A percentile compares a stretch with the other conserved stretches of the same genome.
phyloP scores from a whole-genome alignment of 768 basidiomycete genomes.

The Amanita pseudoporphyria region DNA sequence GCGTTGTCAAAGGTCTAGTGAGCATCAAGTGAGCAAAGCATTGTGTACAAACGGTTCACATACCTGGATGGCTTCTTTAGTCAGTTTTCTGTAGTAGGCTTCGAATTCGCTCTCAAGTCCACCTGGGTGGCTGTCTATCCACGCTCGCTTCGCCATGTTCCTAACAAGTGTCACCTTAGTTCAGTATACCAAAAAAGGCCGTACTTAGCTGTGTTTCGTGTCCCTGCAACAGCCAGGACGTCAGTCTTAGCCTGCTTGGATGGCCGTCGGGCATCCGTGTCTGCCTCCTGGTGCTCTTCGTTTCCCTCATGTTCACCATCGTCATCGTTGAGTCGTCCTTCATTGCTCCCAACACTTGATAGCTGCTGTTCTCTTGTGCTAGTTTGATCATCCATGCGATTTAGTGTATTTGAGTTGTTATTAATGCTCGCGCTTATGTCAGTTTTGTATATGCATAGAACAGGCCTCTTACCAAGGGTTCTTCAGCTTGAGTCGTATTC shows the following conservation, averaged over 20 bases:
- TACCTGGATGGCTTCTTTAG: too few species aligned
- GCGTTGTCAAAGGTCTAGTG: too few species aligned
- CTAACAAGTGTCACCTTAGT: not conserved
- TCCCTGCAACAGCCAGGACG: not conserved
- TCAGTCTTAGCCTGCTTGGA: not conserved
- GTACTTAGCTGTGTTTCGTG: not conserved
- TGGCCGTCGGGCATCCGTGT: not conserved
- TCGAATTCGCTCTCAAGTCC: not conserved
- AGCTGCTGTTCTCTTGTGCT: too few species aligned
- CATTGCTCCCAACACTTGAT: not conserved
- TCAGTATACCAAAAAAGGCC: not conserved
- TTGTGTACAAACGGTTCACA: too few species aligned
- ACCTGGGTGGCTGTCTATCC: not conserved
- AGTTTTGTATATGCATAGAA: not conserved
- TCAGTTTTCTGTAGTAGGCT: not conserved
- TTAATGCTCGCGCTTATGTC: not conserved
- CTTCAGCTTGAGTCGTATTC: not conserved
- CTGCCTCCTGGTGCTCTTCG: not conserved
- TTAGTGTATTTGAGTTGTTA: not conserved
- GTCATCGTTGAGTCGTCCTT: not conserved
- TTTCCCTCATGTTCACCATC: not conserved
- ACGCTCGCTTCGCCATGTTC: not conserved
- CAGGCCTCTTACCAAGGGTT: not conserved
- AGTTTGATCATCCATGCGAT: not conserved
- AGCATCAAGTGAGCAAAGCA: too few species aligned